These are phyloP conservation scores for Eremochloa ophiuroides DNA, from an alignment of 176 grass and related monocot species.

Conservation along the genomic window DNA sequence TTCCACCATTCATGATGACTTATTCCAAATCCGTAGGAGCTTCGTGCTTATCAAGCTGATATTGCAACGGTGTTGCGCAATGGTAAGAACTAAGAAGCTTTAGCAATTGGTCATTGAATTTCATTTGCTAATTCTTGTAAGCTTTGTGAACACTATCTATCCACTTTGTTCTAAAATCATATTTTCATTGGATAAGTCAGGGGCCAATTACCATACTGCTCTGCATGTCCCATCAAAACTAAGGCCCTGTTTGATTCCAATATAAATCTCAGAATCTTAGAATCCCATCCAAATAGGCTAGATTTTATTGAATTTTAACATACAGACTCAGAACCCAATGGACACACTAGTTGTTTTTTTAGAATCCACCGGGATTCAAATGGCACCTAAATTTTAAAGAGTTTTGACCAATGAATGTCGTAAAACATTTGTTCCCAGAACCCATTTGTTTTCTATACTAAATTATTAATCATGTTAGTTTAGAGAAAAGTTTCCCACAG, in stretches of 20 bases:
- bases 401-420: neutral
- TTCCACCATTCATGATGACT: slow-evolving; percentile 17
- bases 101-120: neutral
- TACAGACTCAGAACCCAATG: neutral
- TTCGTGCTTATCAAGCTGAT: slow-evolving; percentile 98
- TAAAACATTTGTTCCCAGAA: neutral
- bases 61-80: slow-evolving; percentile 92
- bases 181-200: neutral
- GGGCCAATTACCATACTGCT: neutral
- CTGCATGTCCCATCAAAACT: neutral
- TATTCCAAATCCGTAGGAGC: slow-evolving; percentile 57
- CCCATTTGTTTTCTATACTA: neutral
- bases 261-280: neutral
- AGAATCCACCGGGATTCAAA: neutral
- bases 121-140: neutral
- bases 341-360: neutral
- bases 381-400: neutral
- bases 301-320: too few relatives aligned
- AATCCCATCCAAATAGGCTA: neutral
- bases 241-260: neutral
- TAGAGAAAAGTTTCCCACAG: neutral
- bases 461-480: neutral
- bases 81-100: slow-evolving; percentile 64
- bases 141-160: neutral
- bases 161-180: neutral